Base-by-base conservation (phyloP, 371 early-diverging fungal genomes). In the Amoeboaphelidium protococcarum region DNA sequence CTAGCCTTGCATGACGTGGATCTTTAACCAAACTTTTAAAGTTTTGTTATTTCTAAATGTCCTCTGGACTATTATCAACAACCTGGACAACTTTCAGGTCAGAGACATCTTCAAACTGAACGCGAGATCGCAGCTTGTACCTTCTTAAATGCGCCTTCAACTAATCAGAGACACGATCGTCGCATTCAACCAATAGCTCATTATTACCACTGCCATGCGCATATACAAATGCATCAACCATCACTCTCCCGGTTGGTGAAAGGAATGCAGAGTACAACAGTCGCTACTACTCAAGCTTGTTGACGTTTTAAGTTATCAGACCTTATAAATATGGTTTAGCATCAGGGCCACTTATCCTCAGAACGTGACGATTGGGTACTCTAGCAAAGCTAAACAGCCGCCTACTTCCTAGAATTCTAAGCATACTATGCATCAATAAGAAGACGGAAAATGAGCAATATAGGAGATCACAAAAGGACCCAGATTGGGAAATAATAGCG, bases 221-320 rank as follows among this genome's bases (percentile, higher is more conserved):
- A 54, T 90, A 82, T 25, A 92, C 71, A 53, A 94, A 85, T 3
- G 77, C 77, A 55, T 94, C 95, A 49, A 67, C 78, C 13, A 92
- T 58, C 49, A 91, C 69, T 40, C 95, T 71, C 1, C 95, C 84
- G 72, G 73, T 56, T 37, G 23, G 37, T 37, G 4, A 1, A 6
- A 31, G 16, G 37, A 31, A 31, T 31, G 64, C 67, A 40, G 75
- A 55, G 50, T 68, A 71, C 48, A 73, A 66, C 1, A 71, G 64
- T 1, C 82, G 79, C 22, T 80, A 78, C 12, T 61, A 54, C 20
- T 73, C 71, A 37, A 81, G 65, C 26, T 52, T 49, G 1, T 69
- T 65, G 76, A 88, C 82, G 55, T 87, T 67, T 62, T 88, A 85
- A 16, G 88, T 89, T 44, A 73, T 72, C 51, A 89, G 64, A 2